Conservation (phyloP, 331 rosid species). For the Malus hybrid region DNA sequence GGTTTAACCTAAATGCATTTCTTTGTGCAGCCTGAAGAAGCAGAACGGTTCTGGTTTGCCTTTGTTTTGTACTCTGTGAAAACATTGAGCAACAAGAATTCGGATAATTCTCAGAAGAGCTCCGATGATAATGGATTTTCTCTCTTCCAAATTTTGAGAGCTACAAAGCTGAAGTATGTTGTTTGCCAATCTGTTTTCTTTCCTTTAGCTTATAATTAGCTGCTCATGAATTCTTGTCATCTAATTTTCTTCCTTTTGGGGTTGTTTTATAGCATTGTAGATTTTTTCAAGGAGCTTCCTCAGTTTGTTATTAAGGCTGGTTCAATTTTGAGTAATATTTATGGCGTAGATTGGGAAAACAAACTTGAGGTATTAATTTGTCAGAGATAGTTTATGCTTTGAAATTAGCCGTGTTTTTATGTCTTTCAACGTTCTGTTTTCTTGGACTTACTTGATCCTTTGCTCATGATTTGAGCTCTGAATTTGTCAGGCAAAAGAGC, state of each 20-base stretch:
- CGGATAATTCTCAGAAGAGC: slow-evolving; percentile 26
- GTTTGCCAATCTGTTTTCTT: slow-evolving; percentile 4
- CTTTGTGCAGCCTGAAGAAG: slow-evolving; percentile 68
- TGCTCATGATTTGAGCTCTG: slow-evolving; percentile 17
- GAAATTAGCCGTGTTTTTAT: not conserved
- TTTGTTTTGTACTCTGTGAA: slow-evolving; percentile 63
- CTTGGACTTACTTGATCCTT: slow-evolving; percentile 1
- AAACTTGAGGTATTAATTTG: slow-evolving; percentile 63
- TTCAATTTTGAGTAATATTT: slow-evolving; percentile 48
- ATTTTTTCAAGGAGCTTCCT: slow-evolving; percentile 87
- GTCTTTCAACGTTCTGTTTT: not conserved
- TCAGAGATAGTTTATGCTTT: slow-evolving; percentile 10
- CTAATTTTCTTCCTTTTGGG: not conserved
- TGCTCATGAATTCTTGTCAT: slow-evolving; percentile 6
- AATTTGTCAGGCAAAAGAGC: slow-evolving; percentile 64
- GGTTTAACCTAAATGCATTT: slow-evolving; percentile 5
- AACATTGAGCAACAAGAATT: slow-evolving; percentile 44
- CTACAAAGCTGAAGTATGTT: slow-evolving; percentile 69
- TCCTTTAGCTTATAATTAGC: slow-evolving; percentile 1
- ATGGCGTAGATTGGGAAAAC: slow-evolving; percentile 85
- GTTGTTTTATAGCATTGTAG: slow-evolving; percentile 50
- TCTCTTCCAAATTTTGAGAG: slow-evolving; percentile 70
- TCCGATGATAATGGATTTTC: slow-evolving; percentile 40
- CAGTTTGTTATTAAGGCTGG: slow-evolving; percentile 86
- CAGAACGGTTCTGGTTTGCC: slow-evolving; percentile 81